Conservation (phyloP, 495 filamentous ascomycete genomes). For the Penicillium angulare region DNA sequence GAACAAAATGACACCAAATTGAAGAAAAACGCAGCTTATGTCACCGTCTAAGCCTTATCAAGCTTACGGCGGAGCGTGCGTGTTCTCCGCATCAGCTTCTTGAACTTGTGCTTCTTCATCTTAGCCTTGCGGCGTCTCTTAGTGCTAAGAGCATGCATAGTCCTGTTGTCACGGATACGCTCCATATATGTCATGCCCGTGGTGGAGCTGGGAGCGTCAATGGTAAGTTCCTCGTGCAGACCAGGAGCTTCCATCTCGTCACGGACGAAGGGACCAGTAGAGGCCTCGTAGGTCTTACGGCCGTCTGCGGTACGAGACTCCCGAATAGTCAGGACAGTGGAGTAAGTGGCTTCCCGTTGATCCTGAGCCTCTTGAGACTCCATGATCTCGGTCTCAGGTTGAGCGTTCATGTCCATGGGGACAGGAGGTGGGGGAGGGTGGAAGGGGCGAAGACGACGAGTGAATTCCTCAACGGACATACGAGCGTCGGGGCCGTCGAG, state of each 20-base stretch:
- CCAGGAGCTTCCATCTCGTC: slow-evolving; percentile 37
- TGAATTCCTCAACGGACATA: slow-evolving; percentile 51
- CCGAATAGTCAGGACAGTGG: slow-evolving; percentile 77
- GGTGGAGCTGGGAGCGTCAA: slow-evolving; percentile 32
- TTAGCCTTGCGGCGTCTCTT: slow-evolving; percentile 83
- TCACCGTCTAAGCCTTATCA: slow-evolving; percentile 58
- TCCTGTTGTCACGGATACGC: slow-evolving; percentile 35
- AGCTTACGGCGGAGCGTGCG: slow-evolving; percentile 84
- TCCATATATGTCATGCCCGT: slow-evolving; percentile 41
- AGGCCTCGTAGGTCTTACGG: slow-evolving; percentile 57
- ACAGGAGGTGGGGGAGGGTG: slow-evolving; percentile 71
- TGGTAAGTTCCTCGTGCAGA: slow-evolving; percentile 24
- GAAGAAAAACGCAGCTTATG: too few relatives aligned
- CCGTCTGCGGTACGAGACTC: slow-evolving; percentile 72
- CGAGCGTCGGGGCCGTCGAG: slow-evolving; percentile 33
- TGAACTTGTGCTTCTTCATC: slow-evolving; percentile 99
- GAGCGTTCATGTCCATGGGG: slow-evolving; percentile 40
- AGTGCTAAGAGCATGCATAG: slow-evolving; percentile 73
- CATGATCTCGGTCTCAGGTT: slow-evolving; percentile 12
- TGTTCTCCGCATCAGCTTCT: slow-evolving; percentile 95
- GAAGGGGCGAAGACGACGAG: slow-evolving; percentile 69
- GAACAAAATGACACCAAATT: slow-evolving; percentile 1
- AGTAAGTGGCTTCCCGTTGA: slow-evolving; percentile 56
- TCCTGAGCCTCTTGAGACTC: slow-evolving; percentile 20
- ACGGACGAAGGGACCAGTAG: slow-evolving; percentile 41